Conservation (phyloP, 2,329 filamentous ascomycete species). For the Trichoderma afroharzianum region DNA sequence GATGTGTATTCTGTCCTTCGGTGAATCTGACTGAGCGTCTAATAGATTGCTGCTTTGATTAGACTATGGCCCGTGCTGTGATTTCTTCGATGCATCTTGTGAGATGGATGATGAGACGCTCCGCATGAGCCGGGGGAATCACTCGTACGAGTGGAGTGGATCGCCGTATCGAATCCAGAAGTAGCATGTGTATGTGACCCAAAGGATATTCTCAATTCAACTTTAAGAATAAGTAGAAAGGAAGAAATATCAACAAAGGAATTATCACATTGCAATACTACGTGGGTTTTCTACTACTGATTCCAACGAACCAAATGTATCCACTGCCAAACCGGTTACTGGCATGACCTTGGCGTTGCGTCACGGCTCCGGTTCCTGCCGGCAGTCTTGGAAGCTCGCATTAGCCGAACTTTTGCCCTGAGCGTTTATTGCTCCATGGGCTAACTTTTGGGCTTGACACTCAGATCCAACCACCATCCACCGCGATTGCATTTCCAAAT, state of each 20-base stretch:
- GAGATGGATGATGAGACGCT: background rate
- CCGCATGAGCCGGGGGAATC: background rate
- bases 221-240: no score
- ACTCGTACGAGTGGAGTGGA: background rate
- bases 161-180: background rate
- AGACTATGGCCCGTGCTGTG: background rate
- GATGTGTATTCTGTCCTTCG: conserved; percentile 17
- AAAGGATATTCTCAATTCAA: background rate
- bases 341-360: conserved; percentile 23
- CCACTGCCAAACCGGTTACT: background rate
- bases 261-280: background rate
- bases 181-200: background rate
- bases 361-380: conserved; percentile 37
- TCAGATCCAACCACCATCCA: conserved; percentile 26
- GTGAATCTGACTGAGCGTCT: conserved; percentile 20
- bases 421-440: conserved; percentile 40
- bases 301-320: background rate
- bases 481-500: conserved; percentile 52
- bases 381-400: conserved; percentile 27
- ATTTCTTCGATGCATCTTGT: background rate
- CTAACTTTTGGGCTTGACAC: conserved; percentile 21
- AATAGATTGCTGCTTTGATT: conserved; percentile 29
- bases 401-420: conserved; percentile 46
- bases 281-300: background rate
- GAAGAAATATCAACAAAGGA: background rate